These are phyloP conservation scores for Collybia sordida DNA, from an alignment of 768 basidiomycete genomes.

Conservation along the genomic window DNA sequence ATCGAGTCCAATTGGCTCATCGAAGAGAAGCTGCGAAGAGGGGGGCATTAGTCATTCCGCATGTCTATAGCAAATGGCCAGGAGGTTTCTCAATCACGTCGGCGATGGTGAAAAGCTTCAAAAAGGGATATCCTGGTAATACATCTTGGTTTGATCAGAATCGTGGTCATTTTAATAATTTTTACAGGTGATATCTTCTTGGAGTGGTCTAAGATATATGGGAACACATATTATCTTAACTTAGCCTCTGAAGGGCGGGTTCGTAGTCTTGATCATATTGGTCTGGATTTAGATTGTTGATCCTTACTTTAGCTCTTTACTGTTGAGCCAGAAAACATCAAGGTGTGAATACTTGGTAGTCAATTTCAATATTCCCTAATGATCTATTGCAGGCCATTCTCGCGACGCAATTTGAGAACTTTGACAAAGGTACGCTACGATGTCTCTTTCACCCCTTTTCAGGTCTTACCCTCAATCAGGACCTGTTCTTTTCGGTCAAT, in stretches of 20 bases:
- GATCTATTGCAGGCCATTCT: conserved; percentile 31
- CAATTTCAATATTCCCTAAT: background rate
- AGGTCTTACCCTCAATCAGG: conserved; percentile 12
- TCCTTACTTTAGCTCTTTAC: conserved; percentile 35
- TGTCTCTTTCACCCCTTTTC: conserved; percentile 2
- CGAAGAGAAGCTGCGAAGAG: conserved; percentile 20
- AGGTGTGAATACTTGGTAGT: conserved; percentile 20
- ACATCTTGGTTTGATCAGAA: conserved; percentile 3
- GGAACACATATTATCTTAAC: conserved; percentile 22
- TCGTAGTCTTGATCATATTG: background rate
- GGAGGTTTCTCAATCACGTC: conserved; percentile 20
- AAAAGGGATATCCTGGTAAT: conserved; percentile 35
- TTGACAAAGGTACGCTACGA: conserved; percentile 37
- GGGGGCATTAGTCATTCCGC: conserved; percentile 33
- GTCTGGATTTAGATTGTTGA: background rate
- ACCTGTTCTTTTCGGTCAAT: conserved; percentile 20
- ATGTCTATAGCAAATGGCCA: conserved; percentile 23
- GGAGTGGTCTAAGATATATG: conserved; percentile 21
- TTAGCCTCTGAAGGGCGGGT: conserved; percentile 31
- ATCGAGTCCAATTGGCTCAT: background rate
- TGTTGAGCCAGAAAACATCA: conserved; percentile 46
- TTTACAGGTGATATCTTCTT: conserved; percentile 27
- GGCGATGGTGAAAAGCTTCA: conserved; percentile 19
- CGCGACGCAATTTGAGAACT: conserved; percentile 46
- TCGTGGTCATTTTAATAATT: background rate